phyloP scores from a whole-genome alignment of 306 rosid genomes.

The Pyrus betulifolia region DNA sequence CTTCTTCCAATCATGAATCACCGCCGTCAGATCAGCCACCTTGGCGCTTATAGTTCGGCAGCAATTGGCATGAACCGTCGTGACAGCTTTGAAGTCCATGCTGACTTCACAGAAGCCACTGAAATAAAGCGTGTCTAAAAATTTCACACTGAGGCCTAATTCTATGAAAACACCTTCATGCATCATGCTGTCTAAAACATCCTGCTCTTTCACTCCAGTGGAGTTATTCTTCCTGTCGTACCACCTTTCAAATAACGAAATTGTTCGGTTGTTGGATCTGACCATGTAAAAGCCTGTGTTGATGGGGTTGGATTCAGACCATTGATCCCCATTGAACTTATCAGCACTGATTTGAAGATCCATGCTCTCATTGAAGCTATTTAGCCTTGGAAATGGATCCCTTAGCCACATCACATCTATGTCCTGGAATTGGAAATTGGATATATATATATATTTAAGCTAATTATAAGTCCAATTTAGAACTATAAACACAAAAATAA shows the following conservation, averaged over 20 bases:
- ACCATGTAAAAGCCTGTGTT: constrained; percentile 38
- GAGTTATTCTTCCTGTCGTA: constrained; percentile 9
- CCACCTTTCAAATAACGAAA: constrained; percentile 22
- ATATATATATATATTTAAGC: too few species aligned
- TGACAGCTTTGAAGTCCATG: constrained; percentile 15
- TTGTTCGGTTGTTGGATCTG: constrained; percentile 27
- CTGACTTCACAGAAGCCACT: constrained; percentile 30
- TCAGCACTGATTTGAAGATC: constrained; percentile 32
- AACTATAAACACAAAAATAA: background rate
- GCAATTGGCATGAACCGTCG: constrained; percentile 27
- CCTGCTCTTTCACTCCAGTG: constrained; percentile 15
- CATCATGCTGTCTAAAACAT: constrained; percentile 13
- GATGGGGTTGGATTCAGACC: constrained; percentile 17
- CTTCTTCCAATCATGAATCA: constrained; percentile 21
- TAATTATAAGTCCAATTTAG: background rate
- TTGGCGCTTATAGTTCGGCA: constrained; percentile 22
- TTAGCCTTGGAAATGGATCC: constrained; percentile 23
- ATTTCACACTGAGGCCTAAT: constrained; percentile 3
- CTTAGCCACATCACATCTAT: constrained; percentile 35
- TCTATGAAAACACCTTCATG: constrained; percentile 1
- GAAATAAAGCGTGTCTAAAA: constrained; percentile 20
- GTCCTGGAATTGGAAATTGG: constrained; percentile 10
- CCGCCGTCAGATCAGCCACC: constrained; percentile 12
- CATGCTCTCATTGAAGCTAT: constrained; percentile 7
- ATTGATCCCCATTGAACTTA: constrained; percentile 11